These are phyloP conservation scores for Solanum okadae DNA, from an alignment of 257 asterid genomes.

Conservation along the genomic window DNA sequence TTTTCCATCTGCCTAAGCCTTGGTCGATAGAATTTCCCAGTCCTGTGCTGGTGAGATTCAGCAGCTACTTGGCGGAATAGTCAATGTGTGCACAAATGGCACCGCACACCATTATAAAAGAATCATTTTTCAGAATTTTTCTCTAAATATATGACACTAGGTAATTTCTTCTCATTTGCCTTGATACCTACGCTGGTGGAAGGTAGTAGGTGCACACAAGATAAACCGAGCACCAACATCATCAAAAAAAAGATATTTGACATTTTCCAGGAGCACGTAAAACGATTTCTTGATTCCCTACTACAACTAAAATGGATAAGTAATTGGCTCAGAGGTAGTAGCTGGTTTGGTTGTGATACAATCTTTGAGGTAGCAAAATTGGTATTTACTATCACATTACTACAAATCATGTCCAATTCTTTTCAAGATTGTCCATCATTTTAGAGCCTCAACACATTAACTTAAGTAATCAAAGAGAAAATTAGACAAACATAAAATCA, in stretches of 20 bases:
- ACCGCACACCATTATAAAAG: background rate
- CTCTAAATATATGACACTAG: background rate
- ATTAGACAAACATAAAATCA: background rate
- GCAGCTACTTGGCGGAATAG: background rate
- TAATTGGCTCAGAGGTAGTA: background rate
- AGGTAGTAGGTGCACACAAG: background rate
- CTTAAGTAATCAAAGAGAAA: background rate
- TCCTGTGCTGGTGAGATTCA: background rate
- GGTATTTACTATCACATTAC: background rate
- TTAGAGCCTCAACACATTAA: background rate
- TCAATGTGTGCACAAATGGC: background rate
- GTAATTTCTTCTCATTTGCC: background rate
- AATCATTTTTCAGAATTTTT: background rate
- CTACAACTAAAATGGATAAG: background rate
- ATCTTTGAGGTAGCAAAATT: background rate
- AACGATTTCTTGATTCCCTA: background rate
- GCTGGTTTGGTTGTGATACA: background rate
- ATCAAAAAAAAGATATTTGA: background rate
- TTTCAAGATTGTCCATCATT: background rate
- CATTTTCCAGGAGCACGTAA: background rate
- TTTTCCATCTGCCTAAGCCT: background rate
- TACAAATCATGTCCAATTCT: background rate
- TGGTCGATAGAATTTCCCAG: background rate
- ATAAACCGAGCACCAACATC: background rate
- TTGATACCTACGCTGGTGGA: background rate